Conservation (phyloP, 2,329 filamentous ascomycete genomes). For the Epichloe sp. region DNA sequence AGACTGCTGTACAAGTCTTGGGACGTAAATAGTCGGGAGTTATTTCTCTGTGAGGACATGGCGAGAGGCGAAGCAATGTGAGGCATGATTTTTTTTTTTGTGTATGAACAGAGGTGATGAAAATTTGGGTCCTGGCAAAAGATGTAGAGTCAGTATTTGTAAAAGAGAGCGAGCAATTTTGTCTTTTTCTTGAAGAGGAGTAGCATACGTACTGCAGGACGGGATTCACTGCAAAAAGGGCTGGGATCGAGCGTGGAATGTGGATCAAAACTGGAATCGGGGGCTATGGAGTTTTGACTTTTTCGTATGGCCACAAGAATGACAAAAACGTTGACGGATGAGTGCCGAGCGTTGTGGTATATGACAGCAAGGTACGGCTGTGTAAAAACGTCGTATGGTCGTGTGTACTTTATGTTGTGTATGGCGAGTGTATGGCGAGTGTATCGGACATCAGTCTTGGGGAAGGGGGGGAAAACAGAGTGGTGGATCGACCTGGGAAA, state of each 20-base stretch:
- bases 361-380: background rate
- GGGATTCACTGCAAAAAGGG: background rate
- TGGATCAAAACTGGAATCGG: background rate
- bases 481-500: background rate
- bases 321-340: background rate
- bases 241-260: background rate
- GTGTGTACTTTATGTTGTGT: background rate
- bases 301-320: background rate
- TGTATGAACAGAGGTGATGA: background rate
- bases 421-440: background rate
- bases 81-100: conserved; percentile 15
- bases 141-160: background rate
- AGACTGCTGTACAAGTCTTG: conserved; percentile 42
- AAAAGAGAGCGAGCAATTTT: background rate
- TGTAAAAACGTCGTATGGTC: background rate
- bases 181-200: background rate
- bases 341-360: background rate
- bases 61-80: conserved; percentile 31
- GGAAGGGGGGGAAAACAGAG: background rate
- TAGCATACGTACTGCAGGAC: background rate
- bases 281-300: background rate
- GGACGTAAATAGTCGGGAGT: conserved; percentile 28
- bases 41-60: conserved; percentile 32
- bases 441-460: background rate
- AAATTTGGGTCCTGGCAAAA: background rate